Base-by-base conservation (phyloP, 2,329 filamentous ascomycete species). In the Scleromitrula shiraiana region DNA sequence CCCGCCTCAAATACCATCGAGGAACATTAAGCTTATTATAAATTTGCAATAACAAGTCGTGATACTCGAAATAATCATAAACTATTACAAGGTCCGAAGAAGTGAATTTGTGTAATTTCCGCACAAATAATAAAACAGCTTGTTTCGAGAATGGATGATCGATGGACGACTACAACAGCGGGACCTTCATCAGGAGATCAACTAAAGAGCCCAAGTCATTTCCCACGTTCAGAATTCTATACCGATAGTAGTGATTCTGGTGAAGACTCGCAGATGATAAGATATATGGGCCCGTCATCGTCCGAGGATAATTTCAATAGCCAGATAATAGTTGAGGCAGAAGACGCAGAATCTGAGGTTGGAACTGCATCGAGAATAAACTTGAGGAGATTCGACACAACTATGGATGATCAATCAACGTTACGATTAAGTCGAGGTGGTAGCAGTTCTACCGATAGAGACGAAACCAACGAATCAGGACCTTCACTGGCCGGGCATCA, bases 221-320 rank as follows among this genome's bases (percentile, higher is more conserved):
- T 48, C 23, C 45, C 45, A 9, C 38, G 45, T 7, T 48, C 45
- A 9, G 29, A 48, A 10, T 48, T 48, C 10, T 48, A 48, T 36
- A 42, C 29, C 6, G 45, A 48, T 14, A 30, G 45, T 5, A 48
- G 45, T 22, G 45, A 48, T 9, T 48, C 45, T 9, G 45, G 38
- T 7, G 45, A 48, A 30, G 45, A 48, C 30, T 48, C 45, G 23
- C 45, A 42, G 22, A 48, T 48, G 17, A 10, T 48, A 20, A 26
- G 45, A 23, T 48, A 36, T 7, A 36, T 48, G 38, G 45, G 45
- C 2, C 45, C 45, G 17, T 48, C 45, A 22, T 48, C 45, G n/a
- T 48, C 45, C 17, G 45, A 48, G 17, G 38, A 48, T 27, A 48
- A 48, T n/a, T 27, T 42, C 17, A 48, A 48, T 36, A 48, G 45